phyloP scores from a whole-genome alignment of 1,284 basidiomycete species.

The Rhodotorula sp. region DNA sequence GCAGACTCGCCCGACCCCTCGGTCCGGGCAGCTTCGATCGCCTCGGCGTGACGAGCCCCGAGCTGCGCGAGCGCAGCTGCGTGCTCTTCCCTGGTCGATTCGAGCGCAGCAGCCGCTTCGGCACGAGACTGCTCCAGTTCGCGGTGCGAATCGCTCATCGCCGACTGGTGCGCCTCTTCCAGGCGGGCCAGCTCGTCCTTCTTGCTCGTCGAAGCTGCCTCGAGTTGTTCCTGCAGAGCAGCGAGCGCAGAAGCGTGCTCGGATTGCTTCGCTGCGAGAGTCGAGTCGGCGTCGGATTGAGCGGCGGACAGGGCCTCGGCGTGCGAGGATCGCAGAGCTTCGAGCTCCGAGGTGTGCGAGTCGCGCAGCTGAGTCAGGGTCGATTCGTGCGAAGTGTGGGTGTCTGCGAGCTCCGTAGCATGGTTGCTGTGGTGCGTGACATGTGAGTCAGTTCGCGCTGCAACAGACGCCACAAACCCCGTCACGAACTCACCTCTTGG shows the following conservation, averaged over 20 bases:
- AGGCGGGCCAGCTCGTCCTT: not conserved
- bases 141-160: not conserved
- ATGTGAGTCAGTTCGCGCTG: not conserved
- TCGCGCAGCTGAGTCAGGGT: conserved; percentile 5
- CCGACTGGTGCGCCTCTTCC: not conserved
- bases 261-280: not conserved
- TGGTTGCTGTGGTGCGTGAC: not conserved
- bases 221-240: not conserved
- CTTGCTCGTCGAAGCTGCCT: not conserved
- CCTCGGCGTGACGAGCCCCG: conserved; percentile 43
- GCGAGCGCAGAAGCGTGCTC: not conserved
- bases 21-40: not conserved
- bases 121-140: not conserved
- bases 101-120: not conserved
- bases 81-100: not conserved
- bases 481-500: not conserved
- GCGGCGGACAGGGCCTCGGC: not conserved
- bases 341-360: not conserved
- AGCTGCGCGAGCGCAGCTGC: conserved; percentile 45
- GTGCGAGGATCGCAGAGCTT: not conserved
- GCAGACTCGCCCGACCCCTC: not conserved
- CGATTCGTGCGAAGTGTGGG: not conserved
- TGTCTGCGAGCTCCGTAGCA: not conserved
- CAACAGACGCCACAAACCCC: not conserved
- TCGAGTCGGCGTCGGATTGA: not conserved